A percentile compares a stretch with the other conserved stretches of the same genome.
These are phyloP conservation scores for Staphylotrichum tortipilum DNA, from an alignment of 495 filamentous ascomycete genomes.

Conservation along the genomic window DNA sequence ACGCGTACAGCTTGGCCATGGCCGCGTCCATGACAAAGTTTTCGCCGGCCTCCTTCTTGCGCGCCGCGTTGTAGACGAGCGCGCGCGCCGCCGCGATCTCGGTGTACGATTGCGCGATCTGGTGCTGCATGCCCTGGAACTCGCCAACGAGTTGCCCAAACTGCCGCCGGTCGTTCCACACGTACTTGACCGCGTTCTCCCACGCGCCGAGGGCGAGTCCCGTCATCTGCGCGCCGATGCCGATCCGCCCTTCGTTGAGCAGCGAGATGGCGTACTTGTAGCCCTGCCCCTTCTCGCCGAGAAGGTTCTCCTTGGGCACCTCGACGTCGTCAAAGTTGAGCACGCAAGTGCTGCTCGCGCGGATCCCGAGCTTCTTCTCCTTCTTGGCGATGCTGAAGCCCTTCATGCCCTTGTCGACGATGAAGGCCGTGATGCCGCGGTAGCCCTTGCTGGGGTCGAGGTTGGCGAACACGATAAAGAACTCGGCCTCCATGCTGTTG, in stretches of 20 bases:
- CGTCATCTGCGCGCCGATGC: slow-evolving; percentile 98
- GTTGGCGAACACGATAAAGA: slow-evolving; percentile 98
- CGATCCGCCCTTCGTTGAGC: slow-evolving; percentile 96
- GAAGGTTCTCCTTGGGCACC: slow-evolving; percentile 73
- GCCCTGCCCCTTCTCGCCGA: slow-evolving; percentile 81
- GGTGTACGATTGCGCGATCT: slow-evolving; percentile 91
- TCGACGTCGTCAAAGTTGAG: slow-evolving; percentile 97
- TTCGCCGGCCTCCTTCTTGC: slow-evolving; percentile 96
- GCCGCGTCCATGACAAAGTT: slow-evolving; percentile 92
- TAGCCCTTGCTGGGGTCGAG: slow-evolving; percentile 80
- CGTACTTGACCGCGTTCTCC: slow-evolving; percentile 83
- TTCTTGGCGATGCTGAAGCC: slow-evolving; percentile 98
- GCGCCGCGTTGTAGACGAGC: slow-evolving; percentile 90
- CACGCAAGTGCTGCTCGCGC: slow-evolving; percentile 89
- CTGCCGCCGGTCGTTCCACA: slow-evolving; percentile 95
- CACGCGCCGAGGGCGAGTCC: slow-evolving; percentile 89
- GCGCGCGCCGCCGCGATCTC: slow-evolving; percentile 88
- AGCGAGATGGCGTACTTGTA: slow-evolving; percentile 97
- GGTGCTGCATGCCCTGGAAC: slow-evolving; percentile 99
- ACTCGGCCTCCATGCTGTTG: slow-evolving; percentile 82
- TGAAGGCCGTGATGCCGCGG: slow-evolving; percentile 92
- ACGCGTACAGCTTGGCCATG: slow-evolving; percentile 95
- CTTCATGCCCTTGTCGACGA: slow-evolving; percentile 80
- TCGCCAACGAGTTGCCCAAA: slow-evolving; percentile 87
- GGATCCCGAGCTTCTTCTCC: slow-evolving; percentile 98